These are phyloP conservation scores for Coniella vitis DNA, from an alignment of 2,329 filamentous ascomycete genomes.

Conservation along the genomic window DNA sequence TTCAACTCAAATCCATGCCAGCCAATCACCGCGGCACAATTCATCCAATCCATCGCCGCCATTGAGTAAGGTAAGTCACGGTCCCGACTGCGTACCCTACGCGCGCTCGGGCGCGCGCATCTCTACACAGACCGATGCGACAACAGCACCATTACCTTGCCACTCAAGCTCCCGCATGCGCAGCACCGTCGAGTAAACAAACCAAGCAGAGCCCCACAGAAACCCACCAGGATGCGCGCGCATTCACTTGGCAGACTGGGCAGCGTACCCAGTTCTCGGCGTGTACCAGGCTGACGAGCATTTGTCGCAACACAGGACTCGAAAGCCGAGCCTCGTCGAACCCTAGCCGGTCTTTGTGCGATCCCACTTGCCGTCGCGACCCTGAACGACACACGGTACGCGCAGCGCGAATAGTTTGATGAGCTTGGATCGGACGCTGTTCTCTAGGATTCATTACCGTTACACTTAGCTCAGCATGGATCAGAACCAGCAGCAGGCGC, in stretches of 20 bases:
- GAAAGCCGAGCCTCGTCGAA: constrained; percentile 16
- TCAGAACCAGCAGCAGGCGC: constrained; percentile 46
- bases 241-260: not conserved
- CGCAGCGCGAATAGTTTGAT: constrained; percentile 1
- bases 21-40: constrained; percentile 15
- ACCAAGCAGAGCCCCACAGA: constrained; percentile 1
- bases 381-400: not conserved
- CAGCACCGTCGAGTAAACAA: constrained; percentile 12
- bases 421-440: not conserved
- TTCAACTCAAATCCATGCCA: constrained; percentile 12
- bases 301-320: constrained; percentile 15
- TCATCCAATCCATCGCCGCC: constrained; percentile 9
- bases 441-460: not conserved
- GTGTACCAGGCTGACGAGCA: constrained; percentile 1
- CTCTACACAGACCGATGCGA: not conserved
- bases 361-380: constrained; percentile 9
- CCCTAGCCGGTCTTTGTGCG: constrained; percentile 7
- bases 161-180: not conserved
- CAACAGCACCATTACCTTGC: not conserved
- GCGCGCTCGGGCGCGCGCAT: not conserved
- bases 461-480: constrained; percentile 41
- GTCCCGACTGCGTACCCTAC: not conserved
- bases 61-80: constrained; percentile 15
- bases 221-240: constrained; percentile 3
- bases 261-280: not conserved